Base-by-base conservation (phyloP, 306 rosid species). In the Senna siamea region DNA sequence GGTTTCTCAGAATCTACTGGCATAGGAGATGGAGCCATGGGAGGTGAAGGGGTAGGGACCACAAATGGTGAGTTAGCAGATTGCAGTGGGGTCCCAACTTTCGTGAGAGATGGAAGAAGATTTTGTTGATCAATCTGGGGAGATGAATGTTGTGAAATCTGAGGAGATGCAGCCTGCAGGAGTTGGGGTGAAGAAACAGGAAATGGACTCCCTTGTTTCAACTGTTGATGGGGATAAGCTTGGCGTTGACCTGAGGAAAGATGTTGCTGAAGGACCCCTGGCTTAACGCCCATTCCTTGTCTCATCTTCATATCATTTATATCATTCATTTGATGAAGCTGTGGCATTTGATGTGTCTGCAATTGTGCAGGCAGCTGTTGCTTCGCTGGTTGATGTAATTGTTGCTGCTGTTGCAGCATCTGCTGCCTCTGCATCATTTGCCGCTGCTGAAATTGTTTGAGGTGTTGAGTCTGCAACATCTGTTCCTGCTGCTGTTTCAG, bases 121-220 rank as follows among this genome's bases (percentile, higher is more conserved):
- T 78, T 88, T 84, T 84, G 96, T 60, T 90, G 99, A 82, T 95
- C 99, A 52, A 95, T 84, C 80, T 90, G 99, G n/a, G 98, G 97
- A 74, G 99, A 92, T 66, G 98, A 95, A 84, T 88, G 94, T 57
- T 95, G 99, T n/a, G 80, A 69, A 72, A 95, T 78, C 81, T 95
- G 99, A 75, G 99, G 97, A 75, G 99, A 94, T n/a, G 91, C 74
- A 61, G 93, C 85, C 85, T 91, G 98, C 64, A 85, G 89, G 73
- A 86, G 88, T 65, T 88, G 97, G 48, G 89, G 89, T 60, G 98
- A 92, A 61, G 96, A 75, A 74, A 81, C 86, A 26, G 90, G 80
- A 83, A 83, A 92, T 53, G 90, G 76, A 72, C 91, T 75, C 59
- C 83, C 93, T 28, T 53, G 72, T 80, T 95, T 95, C 87, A 95